Percentiles rank a stretch among this genome's conserved stretches.
Evolutionary conservation across 139 green algal species (phyloP).

Genomic region (Coccomyxa sp.): DNA sequence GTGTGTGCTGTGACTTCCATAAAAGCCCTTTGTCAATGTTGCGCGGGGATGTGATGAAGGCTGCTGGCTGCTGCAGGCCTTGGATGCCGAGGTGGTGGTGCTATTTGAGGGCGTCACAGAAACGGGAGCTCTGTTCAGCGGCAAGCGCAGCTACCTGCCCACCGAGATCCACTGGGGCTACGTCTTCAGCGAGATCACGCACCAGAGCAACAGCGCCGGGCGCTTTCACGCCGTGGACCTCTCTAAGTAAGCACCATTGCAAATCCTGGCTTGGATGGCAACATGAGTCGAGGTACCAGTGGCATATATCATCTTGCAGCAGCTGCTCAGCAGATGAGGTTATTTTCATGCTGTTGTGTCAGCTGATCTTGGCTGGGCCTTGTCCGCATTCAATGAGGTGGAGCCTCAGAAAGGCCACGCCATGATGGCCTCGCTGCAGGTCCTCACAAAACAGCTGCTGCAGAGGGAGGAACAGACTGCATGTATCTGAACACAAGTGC

Average conservation of each 20-base stretch:
- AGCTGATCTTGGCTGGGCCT: too few species aligned
- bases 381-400: too few species aligned
- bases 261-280: background rate
- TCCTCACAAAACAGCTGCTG: background rate
- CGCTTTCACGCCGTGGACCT: conserved; percentile 64
- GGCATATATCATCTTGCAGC: background rate
- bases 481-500: background rate
- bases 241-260: conserved; percentile 31
- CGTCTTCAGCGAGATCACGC: conserved; percentile 48
- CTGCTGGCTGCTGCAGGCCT: conserved; percentile 31
- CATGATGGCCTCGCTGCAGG: background rate
- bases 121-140: conserved; percentile 71
- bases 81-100: conserved; percentile 74
- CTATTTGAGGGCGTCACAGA: conserved; percentile 71
- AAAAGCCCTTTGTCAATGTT: too few species aligned
- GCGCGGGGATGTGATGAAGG: too few species aligned
- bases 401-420: too few species aligned
- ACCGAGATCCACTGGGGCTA: conserved; percentile 78
- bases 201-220: conserved; percentile 12
- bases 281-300: background rate
- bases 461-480: background rate
- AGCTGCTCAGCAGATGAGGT: background rate
- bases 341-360: too few species aligned
- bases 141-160: conserved; percentile 66
- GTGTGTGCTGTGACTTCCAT: too few species aligned